Evolutionary conservation across 1,284 basidiomycete species (phyloP).

Genomic region (Pseudomicrostroma phylloplanum): DNA sequence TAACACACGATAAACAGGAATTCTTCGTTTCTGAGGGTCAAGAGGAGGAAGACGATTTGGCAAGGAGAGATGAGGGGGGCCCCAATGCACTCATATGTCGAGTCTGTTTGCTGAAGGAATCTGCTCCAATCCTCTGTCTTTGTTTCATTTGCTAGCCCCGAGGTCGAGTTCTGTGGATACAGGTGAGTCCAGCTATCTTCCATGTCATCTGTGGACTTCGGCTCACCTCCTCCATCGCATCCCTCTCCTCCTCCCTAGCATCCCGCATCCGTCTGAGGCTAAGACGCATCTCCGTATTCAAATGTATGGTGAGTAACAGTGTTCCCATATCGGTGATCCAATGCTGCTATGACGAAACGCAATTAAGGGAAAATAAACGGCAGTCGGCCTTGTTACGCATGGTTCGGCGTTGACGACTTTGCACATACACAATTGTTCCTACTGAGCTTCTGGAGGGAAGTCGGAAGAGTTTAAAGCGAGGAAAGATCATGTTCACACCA

Average conservation of each 20-base stretch:
- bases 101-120: too few relatives aligned
- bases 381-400: conserved; percentile 1
- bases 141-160: conserved; percentile 61
- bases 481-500: background rate
- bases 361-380: conserved; percentile 27
- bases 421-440: conserved; percentile 49
- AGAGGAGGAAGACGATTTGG: conserved; percentile 3
- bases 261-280: conserved; percentile 91
- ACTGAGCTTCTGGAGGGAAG: conserved; percentile 29
- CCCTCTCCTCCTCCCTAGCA: conserved; percentile 51
- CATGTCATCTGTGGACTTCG: conserved; percentile 4
- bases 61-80: background rate
- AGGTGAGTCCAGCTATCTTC: conserved; percentile 57
- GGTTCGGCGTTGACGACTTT: conserved; percentile 12
- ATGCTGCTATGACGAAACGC: conserved; percentile 19
- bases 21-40: conserved; percentile 51
- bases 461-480: background rate
- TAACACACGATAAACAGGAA: conserved; percentile 45
- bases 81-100: too few relatives aligned
- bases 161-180: conserved; percentile 97
- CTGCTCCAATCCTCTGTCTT: too few relatives aligned
- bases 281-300: conserved; percentile 92
- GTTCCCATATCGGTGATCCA: conserved; percentile 15
- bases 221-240: conserved; percentile 47
- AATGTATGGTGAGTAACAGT: conserved; percentile 79